These are phyloP conservation scores for Geranomyces michiganensis DNA, from an alignment of 192 early-diverging fungal genomes.

Conservation along the genomic window DNA sequence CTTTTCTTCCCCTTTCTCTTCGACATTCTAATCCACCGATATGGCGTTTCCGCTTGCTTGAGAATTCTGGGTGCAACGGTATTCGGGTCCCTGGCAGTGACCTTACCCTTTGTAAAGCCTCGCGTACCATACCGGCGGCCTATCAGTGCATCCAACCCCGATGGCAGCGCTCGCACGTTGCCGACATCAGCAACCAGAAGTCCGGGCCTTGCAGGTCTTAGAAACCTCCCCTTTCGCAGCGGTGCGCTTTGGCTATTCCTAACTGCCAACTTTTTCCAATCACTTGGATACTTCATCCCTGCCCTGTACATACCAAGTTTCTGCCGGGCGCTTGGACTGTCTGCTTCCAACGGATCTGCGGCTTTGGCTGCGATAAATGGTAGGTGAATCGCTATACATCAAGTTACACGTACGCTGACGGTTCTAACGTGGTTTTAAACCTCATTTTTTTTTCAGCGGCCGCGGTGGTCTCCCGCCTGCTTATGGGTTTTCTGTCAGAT, in stretches of 20 bases:
- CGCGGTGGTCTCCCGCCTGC: background rate
- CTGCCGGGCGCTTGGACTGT: background rate
- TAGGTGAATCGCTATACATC: background rate
- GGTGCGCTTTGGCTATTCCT: background rate
- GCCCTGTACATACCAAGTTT: slow-evolving; percentile 11
- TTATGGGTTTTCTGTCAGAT: slow-evolving; percentile 2
- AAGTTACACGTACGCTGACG: too few species aligned
- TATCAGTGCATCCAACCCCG: background rate
- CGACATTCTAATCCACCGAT: background rate
- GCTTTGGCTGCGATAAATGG: slow-evolving; percentile 1
- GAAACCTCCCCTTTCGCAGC: background rate
- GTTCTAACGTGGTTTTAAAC: too few species aligned
- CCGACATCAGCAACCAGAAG: background rate
- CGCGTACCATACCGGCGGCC: background rate
- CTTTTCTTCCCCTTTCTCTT: slow-evolving; percentile 5
- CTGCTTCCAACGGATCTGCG: slow-evolving; percentile 3
- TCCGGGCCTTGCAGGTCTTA: background rate
- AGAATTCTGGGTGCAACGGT: background rate
- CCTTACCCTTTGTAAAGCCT: background rate
- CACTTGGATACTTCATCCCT: slow-evolving; percentile 8
- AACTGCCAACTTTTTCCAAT: slow-evolving; percentile 3
- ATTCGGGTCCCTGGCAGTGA: background rate
- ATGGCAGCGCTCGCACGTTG: background rate
- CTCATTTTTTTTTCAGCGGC: background rate
- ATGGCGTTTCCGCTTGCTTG: background rate